Evolutionary conservation across 1,284 basidiomycete genomes (phyloP).

Genomic region (Xerocomus nothofagi): DNA sequence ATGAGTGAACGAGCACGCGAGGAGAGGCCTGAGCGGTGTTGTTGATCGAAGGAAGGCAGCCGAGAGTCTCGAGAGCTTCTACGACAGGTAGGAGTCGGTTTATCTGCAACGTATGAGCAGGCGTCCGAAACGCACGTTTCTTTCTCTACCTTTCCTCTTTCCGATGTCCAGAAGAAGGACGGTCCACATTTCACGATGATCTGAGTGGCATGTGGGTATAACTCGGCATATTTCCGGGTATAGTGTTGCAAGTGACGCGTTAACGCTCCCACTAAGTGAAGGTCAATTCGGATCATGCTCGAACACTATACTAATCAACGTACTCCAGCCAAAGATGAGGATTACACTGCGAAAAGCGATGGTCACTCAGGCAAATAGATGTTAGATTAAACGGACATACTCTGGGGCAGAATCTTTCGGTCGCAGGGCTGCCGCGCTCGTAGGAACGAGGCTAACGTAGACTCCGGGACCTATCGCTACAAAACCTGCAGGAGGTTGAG

Average conservation of each 20-base stretch:
- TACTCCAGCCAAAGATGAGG: slow-evolving; percentile 54
- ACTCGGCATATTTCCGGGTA: slow-evolving; percentile 41
- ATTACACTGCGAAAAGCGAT: slow-evolving; percentile 38
- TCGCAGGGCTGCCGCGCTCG: background rate
- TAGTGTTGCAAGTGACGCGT: slow-evolving; percentile 54
- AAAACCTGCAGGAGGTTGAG: slow-evolving; percentile 23
- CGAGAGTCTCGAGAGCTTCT: slow-evolving; percentile 41
- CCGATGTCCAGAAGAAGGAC: slow-evolving; percentile 41
- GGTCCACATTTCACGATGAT: slow-evolving; percentile 45
- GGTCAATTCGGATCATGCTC: background rate
- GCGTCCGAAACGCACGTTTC: background rate
- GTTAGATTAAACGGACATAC: slow-evolving; percentile 13
- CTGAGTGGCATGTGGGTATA: slow-evolving; percentile 51
- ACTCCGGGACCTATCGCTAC: slow-evolving; percentile 24
- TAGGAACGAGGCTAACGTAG: slow-evolving; percentile 14
- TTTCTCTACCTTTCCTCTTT: slow-evolving; percentile 36
- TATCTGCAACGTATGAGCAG: slow-evolving; percentile 21
- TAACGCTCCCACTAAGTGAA: slow-evolving; percentile 47
- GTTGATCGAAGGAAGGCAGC: slow-evolving; percentile 33
- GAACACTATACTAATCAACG: slow-evolving; percentile 10
- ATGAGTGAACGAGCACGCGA: slow-evolving; percentile 47
- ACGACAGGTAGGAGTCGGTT: slow-evolving; percentile 41
- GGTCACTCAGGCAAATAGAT: background rate
- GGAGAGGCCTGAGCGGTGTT: background rate
- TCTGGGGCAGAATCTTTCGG: slow-evolving; percentile 14